Conservation (phyloP, 2,329 filamentous ascomycete species). For the Orbilia quercus region DNA sequence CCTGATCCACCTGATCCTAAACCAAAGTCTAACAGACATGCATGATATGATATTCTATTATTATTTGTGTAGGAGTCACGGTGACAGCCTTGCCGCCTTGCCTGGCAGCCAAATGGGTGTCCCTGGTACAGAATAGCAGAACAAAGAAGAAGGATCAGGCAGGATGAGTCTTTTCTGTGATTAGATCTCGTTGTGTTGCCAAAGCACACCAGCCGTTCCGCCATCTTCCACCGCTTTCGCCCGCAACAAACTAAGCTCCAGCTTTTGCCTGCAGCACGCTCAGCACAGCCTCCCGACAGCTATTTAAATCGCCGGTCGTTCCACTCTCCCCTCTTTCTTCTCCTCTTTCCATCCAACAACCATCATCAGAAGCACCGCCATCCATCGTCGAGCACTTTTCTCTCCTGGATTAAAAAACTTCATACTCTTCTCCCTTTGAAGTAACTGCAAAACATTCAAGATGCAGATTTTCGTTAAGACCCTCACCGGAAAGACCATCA, state of each 20-base stretch:
- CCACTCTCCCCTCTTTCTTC: conserved; percentile 25
- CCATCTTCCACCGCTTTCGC: conserved; percentile 35
- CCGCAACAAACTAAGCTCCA: conserved; percentile 17
- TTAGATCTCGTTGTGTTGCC: conserved; percentile 5
- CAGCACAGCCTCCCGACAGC: conserved; percentile 14
- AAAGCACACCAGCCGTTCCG: conserved; percentile 14
- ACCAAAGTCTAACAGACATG: conserved; percentile 15
- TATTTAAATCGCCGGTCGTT: conserved; percentile 55
- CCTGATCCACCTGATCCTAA: conserved; percentile 17
- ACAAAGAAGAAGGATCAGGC: neutral
- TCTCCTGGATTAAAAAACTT: conserved; percentile 12
- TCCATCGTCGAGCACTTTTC: conserved; percentile 8
- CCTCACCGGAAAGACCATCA: conserved; percentile 99
- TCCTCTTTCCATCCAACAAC: conserved; percentile 24
- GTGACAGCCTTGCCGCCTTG: conserved; percentile 20
- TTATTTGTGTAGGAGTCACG: conserved; percentile 24
- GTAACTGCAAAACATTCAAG: conserved; percentile 20
- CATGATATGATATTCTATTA: no score
- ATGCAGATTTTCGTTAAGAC: conserved; percentile 62
- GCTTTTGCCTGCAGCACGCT: neutral
- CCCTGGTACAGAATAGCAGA: no score
- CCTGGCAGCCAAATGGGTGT: neutral
- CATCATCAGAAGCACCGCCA: conserved; percentile 6
- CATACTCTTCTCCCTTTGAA: neutral
- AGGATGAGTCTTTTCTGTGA: conserved; percentile 3